A percentile compares a stretch with the other conserved stretches of the same genome.
Conservation (phyloP, 75 land plant species). For the Picea glauca region DNA sequence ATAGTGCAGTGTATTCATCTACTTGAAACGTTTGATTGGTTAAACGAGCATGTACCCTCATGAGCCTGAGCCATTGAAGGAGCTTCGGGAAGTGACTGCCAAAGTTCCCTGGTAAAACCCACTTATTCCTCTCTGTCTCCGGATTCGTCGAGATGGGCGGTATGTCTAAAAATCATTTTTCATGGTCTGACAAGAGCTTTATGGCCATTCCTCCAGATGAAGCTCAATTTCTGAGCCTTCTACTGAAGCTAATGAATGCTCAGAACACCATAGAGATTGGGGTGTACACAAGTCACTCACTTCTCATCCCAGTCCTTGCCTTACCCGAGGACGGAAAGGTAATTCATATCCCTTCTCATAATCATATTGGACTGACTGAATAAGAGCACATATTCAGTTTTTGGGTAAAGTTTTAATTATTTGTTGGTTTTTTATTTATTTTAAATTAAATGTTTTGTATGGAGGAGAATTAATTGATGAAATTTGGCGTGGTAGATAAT, state of each 20-base stretch:
- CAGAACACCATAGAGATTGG: conserved; percentile 81
- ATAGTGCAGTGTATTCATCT: neutral
- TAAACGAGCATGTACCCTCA: conserved; percentile 70
- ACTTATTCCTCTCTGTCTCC: too few relatives aligned
- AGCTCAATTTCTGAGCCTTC: conserved; percentile 61
- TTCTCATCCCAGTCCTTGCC: conserved; percentile 76
- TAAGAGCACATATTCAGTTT: too few relatives aligned
- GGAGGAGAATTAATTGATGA: too few relatives aligned
- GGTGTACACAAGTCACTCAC: conserved; percentile 78
- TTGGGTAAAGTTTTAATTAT: too few relatives aligned
- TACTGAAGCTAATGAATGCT: conserved; percentile 78
- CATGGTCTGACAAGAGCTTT: neutral
- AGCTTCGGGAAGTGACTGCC: conserved; percentile 56
- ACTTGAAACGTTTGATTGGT: neutral
- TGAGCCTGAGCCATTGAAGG: conserved; percentile 58
- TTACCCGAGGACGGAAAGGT: conserved; percentile 80
- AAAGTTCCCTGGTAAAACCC: conserved; percentile 42
- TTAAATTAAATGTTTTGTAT: too few relatives aligned
- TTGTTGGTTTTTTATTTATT: too few relatives aligned
- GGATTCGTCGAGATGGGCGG: too few relatives aligned
- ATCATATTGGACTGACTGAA: too few relatives aligned
- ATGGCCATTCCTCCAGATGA: conserved; percentile 79
- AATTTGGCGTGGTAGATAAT: conserved; percentile 26
- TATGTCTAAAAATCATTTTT: neutral
- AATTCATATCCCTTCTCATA: neutral